Evolutionary conservation across 768 basidiomycete species (phyloP).

Genomic region (Rossbeevera mucosa): DNA sequence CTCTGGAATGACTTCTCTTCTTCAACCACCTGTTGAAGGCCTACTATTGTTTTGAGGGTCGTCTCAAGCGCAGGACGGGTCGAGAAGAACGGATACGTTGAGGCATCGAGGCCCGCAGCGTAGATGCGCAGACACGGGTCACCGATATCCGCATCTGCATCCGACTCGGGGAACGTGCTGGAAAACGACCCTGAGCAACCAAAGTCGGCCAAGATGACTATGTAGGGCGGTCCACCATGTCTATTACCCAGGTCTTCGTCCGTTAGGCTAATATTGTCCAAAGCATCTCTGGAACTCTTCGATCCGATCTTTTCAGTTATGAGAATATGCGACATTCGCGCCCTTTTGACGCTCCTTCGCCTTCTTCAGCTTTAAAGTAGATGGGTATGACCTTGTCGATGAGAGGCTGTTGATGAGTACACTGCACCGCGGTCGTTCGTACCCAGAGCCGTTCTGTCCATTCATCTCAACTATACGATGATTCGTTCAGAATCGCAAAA

Average conservation of each 20-base stretch:
- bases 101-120: background rate
- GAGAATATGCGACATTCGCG: conserved; percentile 4
- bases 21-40: background rate
- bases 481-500: background rate
- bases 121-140: background rate
- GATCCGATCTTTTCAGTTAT: conserved; percentile 6
- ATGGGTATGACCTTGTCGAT: conserved; percentile 15
- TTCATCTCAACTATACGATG: background rate
- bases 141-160: background rate
- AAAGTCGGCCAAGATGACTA: conserved; percentile 1
- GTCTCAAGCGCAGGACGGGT: background rate
- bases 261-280: background rate
- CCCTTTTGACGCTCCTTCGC: background rate
- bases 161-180: background rate
- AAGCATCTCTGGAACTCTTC: background rate
- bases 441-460: conserved; percentile 10
- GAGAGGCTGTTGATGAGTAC: conserved; percentile 3
- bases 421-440: conserved; percentile 10
- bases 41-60: background rate
- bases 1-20: background rate
- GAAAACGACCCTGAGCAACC: background rate
- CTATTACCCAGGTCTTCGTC: background rate
- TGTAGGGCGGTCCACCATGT: background rate
- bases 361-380: background rate
- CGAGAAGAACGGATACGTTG: conserved; percentile 6